phyloP scores from a whole-genome alignment of 1,284 basidiomycete genomes.

The Cryptococcus sp. region DNA sequence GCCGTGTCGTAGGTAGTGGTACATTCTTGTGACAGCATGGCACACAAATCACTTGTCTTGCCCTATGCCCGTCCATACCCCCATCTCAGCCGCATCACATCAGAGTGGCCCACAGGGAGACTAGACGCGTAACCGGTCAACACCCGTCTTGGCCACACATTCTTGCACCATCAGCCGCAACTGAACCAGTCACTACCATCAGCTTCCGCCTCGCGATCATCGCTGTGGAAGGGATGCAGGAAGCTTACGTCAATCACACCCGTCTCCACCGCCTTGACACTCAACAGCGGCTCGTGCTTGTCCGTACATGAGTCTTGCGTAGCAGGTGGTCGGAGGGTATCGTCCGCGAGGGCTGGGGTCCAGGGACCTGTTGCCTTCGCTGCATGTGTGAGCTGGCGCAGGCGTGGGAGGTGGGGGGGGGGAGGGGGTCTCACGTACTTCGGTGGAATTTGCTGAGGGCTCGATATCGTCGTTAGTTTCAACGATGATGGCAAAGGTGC shows the following conservation, averaged over 20 bases:
- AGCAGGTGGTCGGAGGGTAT: conserved; percentile 25
- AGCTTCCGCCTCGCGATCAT: not conserved
- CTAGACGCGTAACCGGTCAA: conserved; percentile 13
- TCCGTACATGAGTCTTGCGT: conserved; percentile 4
- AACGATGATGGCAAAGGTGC: conserved; percentile 75
- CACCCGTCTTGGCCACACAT: conserved; percentile 39
- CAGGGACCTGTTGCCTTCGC: conserved; percentile 60
- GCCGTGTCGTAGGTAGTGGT: not conserved
- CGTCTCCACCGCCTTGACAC: conserved; percentile 70
- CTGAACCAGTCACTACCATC: conserved; percentile 16
- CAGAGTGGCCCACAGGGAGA: not conserved
- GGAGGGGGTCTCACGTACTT: conserved; percentile 5
- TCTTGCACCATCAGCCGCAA: conserved; percentile 46
- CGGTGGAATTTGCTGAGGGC: conserved; percentile 56
- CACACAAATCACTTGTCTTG: too few relatives aligned
- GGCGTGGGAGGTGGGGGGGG: not conserved
- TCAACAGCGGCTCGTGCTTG: conserved; percentile 54
- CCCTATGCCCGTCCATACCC: too few relatives aligned
- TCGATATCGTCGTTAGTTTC: conserved; percentile 70
- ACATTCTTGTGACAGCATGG: not conserved
- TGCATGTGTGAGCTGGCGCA: conserved; percentile 8
- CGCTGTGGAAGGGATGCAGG: not conserved
- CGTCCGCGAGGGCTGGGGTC: conserved; percentile 35
- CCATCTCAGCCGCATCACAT: too few relatives aligned
- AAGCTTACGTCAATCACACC: conserved; percentile 73